phyloP scores from a whole-genome alignment of 352 stramenopile species.

The Pythium periplocum region DNA sequence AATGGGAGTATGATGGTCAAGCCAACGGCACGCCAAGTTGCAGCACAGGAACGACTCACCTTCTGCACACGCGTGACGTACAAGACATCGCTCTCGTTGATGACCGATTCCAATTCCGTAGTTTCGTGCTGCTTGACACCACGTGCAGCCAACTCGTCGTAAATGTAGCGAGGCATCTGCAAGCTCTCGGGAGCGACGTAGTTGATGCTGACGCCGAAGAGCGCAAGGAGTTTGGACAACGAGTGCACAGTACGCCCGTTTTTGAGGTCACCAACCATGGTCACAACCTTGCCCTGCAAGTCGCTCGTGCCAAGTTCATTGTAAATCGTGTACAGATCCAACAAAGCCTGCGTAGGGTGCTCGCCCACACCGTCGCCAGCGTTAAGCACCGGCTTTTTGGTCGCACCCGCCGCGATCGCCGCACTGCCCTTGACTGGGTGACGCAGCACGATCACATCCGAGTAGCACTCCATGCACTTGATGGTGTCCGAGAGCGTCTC shows the following conservation, averaged over 20 bases:
- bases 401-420: slow-evolving; percentile 63
- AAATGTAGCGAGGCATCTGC: slow-evolving; percentile 81
- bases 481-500: slow-evolving; percentile 98
- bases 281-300: slow-evolving; percentile 87
- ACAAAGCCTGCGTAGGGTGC: slow-evolving; percentile 98
- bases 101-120: slow-evolving; percentile 78
- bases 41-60: slow-evolving; percentile 13
- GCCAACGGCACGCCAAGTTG: neutral
- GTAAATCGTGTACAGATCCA: slow-evolving; percentile 98
- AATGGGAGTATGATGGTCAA: neutral
- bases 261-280: slow-evolving; percentile 98
- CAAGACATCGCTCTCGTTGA: slow-evolving; percentile 93
- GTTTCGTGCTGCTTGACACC: slow-evolving; percentile 87
- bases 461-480: slow-evolving; percentile 95
- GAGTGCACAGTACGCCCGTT: slow-evolving; percentile 98
- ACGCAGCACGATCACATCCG: slow-evolving; percentile 93
- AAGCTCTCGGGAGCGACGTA: slow-evolving; percentile 90
- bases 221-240: slow-evolving; percentile 92
- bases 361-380: slow-evolving; percentile 95
- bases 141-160: slow-evolving; percentile 55
- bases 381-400: slow-evolving; percentile 93
- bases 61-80: slow-evolving; percentile 99
- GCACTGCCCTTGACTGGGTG: slow-evolving; percentile 91
- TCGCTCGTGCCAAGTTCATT: slow-evolving; percentile 75
- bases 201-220: slow-evolving; percentile 89